These are phyloP conservation scores for Tanacetum coccineum DNA, from an alignment of 129 eudicot species.

Conservation along the genomic window DNA sequence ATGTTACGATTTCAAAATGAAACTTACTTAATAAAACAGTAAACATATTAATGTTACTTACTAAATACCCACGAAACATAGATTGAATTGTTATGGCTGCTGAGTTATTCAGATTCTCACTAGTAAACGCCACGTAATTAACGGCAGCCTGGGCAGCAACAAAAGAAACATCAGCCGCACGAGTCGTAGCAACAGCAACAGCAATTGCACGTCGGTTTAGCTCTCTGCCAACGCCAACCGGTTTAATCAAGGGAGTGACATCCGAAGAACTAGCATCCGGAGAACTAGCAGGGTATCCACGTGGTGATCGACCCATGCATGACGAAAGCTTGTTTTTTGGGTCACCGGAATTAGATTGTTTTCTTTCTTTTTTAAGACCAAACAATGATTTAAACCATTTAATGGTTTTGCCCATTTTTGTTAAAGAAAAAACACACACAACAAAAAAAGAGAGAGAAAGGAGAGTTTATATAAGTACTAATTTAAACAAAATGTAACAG, in stretches of 20 bases:
- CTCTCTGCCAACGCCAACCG: constrained; percentile 36
- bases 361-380: constrained; percentile 39
- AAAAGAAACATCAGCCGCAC: constrained; percentile 71
- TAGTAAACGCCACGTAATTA: constrained; percentile 54
- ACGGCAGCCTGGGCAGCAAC: constrained; percentile 80
- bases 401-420: constrained; percentile 66
- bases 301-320: constrained; percentile 34
- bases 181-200: constrained; percentile 80
- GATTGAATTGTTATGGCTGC: constrained; percentile 77
- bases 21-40: constrained; percentile 6
- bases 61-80: constrained; percentile 68
- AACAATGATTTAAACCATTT: constrained; percentile 76
- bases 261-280: constrained; percentile 46
- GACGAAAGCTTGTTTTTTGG: constrained; percentile 33
- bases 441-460: constrained; percentile 7
- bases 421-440: not conserved
- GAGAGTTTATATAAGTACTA: not conserved
- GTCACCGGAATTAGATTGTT: constrained; percentile 36
- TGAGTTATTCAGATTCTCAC: constrained; percentile 26
- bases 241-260: constrained; percentile 48
- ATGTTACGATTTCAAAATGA: not conserved
- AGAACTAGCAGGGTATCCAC: constrained; percentile 33
- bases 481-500: constrained; percentile 17
- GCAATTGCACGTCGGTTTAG: constrained; percentile 72
- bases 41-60: constrained; percentile 18